Conservation (phyloP, 768 basidiomycete genomes). For the Auriculariales sp. region DNA sequence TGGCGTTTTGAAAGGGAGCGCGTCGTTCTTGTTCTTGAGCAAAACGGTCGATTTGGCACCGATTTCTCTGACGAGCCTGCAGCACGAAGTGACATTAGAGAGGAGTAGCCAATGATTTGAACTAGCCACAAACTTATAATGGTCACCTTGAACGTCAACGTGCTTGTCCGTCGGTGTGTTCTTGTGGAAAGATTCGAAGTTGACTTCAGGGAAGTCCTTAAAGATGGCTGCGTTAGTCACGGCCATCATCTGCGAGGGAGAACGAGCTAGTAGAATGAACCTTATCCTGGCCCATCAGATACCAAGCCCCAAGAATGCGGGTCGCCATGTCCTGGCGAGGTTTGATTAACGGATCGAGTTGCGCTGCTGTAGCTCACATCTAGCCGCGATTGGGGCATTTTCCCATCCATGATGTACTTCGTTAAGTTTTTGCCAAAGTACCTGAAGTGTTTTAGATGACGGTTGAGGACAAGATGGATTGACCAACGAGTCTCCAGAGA, state of each 20-base stretch:
- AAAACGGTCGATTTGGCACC: slow-evolving; percentile 44
- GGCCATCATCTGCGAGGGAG: too few species aligned
- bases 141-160: slow-evolving; percentile 56
- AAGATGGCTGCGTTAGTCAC: too few species aligned
- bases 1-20: slow-evolving; percentile 16
- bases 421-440: slow-evolving; percentile 4
- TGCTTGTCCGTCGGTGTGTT: slow-evolving; percentile 36
- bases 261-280: too few species aligned
- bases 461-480: background rate
- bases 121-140: slow-evolving; percentile 22
- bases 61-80: slow-evolving; percentile 24
- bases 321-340: slow-evolving; percentile 21
- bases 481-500: slow-evolving; percentile 28
- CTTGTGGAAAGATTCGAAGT: slow-evolving; percentile 25
- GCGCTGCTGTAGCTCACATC: slow-evolving; percentile 26
- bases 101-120: background rate
- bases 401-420: slow-evolving; percentile 46
- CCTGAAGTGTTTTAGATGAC: background rate
- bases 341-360: too few species aligned
- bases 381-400: slow-evolving; percentile 46
- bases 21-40: slow-evolving; percentile 26
- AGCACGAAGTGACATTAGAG: slow-evolving; percentile 9
- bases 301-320: slow-evolving; percentile 22
- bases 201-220: slow-evolving; percentile 19
- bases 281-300: slow-evolving; percentile 19